phyloP scores from a whole-genome alignment of 1,139 yeast species.

The Taphrina wiesneri region DNA sequence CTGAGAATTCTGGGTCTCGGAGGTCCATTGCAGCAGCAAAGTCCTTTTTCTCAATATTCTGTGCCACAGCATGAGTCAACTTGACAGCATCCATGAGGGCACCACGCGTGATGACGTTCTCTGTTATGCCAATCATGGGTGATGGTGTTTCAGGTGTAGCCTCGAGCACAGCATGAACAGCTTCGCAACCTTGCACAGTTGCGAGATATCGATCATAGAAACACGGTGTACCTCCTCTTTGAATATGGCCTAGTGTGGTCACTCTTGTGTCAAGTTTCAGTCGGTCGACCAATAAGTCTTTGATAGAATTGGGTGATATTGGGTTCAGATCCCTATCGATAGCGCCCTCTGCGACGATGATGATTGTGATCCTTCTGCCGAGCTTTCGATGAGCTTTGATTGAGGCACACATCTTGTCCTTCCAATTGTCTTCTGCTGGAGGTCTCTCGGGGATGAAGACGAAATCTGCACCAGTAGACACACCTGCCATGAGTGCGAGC shows the following conservation, averaged over 20 bases:
- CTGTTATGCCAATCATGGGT: slow-evolving; percentile 88
- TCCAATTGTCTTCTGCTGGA: slow-evolving; percentile 63
- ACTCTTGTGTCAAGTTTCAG: slow-evolving; percentile 91
- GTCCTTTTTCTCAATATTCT: slow-evolving; percentile 73
- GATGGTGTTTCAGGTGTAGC: slow-evolving; percentile 89
- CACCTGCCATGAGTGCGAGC: slow-evolving; percentile 95
- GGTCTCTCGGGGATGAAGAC: slow-evolving; percentile 92
- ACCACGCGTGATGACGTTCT: slow-evolving; percentile 79
- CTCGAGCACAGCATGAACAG: slow-evolving; percentile 88
- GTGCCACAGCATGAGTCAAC: slow-evolving; percentile 81
- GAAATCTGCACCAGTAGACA: slow-evolving; percentile 92
- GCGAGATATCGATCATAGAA: slow-evolving; percentile 89
- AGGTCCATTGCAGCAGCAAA: slow-evolving; percentile 82
- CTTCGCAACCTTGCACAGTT: slow-evolving; percentile 95
- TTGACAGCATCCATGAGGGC: slow-evolving; percentile 87
- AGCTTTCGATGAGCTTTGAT: slow-evolving; percentile 64
- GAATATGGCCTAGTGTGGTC: slow-evolving; percentile 94
- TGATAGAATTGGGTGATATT: slow-evolving; percentile 75
- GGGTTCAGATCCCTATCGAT: slow-evolving; percentile 79
- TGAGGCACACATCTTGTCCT: slow-evolving; percentile 56
- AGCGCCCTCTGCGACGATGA: slow-evolving; percentile 97
- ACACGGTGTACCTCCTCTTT: slow-evolving; percentile 97
- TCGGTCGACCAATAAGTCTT: slow-evolving; percentile 66
- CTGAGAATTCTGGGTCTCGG: slow-evolving; percentile 84
- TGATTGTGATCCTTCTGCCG: slow-evolving; percentile 92